phyloP scores from a whole-genome alignment of 2,329 filamentous ascomycete genomes.

The Xylariaceae sp. region DNA sequence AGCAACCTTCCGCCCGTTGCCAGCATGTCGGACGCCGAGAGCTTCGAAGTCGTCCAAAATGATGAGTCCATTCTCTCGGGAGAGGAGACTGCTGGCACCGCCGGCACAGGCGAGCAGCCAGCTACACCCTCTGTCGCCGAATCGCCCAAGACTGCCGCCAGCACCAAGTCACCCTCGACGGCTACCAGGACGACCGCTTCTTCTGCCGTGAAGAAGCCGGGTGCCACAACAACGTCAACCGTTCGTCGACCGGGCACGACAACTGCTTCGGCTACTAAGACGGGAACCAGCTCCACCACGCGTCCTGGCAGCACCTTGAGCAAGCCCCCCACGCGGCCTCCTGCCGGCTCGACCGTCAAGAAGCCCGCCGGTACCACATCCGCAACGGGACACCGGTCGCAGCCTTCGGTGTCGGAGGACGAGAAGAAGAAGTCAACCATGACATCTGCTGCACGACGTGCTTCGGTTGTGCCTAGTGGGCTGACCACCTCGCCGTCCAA shows the following conservation, averaged over 20 bases:
- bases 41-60: constrained; percentile 41
- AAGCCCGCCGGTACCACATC: constrained; percentile 34
- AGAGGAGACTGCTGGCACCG: constrained; percentile 31
- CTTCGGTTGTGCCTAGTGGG: constrained; percentile 41
- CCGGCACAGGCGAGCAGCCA: constrained; percentile 18
- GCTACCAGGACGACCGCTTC: constrained; percentile 32
- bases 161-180: constrained; percentile 27
- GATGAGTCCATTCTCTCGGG: constrained; percentile 38
- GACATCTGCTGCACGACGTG: constrained; percentile 38
- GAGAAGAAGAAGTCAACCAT: constrained; percentile 43
- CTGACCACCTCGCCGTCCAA: constrained; percentile 31
- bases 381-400: constrained; percentile 41
- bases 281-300: constrained; percentile 26
- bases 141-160: constrained; percentile 28
- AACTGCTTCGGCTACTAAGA: constrained; percentile 23
- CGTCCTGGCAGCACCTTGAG: constrained; percentile 39
- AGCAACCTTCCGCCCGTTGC: constrained; percentile 4
- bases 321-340: constrained; percentile 48
- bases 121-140: constrained; percentile 12
- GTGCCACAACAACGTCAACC: constrained; percentile 29
- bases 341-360: constrained; percentile 34
- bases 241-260: constrained; percentile 33
- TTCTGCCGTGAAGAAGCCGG: constrained; percentile 35
- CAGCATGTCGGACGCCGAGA: constrained; percentile 46
- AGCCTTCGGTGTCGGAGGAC: constrained; percentile 49